Evolutionary conservation across 208 protist genomes (phyloP).

Genomic region (Trypanosoma brucei): DNA sequence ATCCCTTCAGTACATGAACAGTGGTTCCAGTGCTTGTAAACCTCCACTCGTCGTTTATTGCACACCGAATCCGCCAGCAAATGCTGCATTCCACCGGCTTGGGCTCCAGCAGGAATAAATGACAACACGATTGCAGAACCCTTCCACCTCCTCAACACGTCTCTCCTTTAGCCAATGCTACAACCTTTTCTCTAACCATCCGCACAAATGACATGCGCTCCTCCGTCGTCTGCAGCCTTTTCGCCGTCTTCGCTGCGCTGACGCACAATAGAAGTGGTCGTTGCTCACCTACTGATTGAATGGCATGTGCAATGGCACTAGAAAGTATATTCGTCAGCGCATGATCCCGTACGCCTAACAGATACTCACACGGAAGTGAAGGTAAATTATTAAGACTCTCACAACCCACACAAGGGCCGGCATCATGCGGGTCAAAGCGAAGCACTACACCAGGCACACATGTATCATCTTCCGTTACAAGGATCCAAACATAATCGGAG

Average conservation of each 20-base stretch:
- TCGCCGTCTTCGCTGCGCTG: conserved; percentile 49
- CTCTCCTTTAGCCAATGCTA: conserved; percentile 24
- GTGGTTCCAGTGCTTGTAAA: too few species aligned
- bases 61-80: too few species aligned
- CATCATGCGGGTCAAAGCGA: conserved; percentile 34
- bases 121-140: background rate
- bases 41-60: too few species aligned
- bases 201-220: conserved; percentile 43
- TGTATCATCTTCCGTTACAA: conserved; percentile 64
- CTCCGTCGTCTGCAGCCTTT: conserved; percentile 24
- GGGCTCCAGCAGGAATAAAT: too few species aligned
- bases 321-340: conserved; percentile 70
- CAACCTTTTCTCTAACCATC: conserved; percentile 27
- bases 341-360: conserved; percentile 76
- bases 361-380: conserved; percentile 41
- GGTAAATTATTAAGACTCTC: conserved; percentile 20
- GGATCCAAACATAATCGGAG: conserved; percentile 53
- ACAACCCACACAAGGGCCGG: conserved; percentile 13
- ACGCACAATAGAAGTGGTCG: conserved; percentile 62
- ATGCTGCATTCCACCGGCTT: too few species aligned
- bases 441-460: conserved; percentile 66
- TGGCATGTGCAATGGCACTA: conserved; percentile 40
- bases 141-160: background rate
- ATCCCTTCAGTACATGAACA: too few species aligned
- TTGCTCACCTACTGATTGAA: conserved; percentile 39